phyloP scores from a whole-genome alignment of 2,329 filamentous ascomycete species.

The Dactylellina drechsleri region DNA sequence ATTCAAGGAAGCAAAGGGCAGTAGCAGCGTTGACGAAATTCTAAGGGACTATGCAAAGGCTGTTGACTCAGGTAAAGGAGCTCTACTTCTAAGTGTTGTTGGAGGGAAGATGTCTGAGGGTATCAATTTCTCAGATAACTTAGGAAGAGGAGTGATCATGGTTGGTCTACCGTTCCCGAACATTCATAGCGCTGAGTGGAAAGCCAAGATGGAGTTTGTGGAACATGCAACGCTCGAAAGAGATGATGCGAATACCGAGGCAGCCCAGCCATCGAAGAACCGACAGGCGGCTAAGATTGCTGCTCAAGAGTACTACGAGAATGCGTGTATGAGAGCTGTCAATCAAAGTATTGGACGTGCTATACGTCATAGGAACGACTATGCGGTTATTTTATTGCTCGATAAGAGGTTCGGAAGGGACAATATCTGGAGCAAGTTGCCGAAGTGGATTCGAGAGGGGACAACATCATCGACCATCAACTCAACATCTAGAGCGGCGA shows the following conservation, averaged over 20 bases:
- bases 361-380: conserved; percentile 87
- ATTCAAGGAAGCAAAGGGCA: conserved; percentile 64
- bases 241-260: conserved; percentile 57
- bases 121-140: conserved; percentile 91
- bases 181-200: conserved; percentile 88
- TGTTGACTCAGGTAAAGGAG: conserved; percentile 73
- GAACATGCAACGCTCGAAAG: conserved; percentile 69
- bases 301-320: conserved; percentile 60
- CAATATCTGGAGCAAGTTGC: conserved; percentile 80
- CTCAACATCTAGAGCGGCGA: background rate
- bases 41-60: conserved; percentile 77
- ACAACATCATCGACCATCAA: conserved; percentile 62
- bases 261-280: conserved; percentile 28
- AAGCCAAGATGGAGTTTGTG: conserved; percentile 87
- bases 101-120: conserved; percentile 96
- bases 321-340: conserved; percentile 93
- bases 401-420: conserved; percentile 81
- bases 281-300: conserved; percentile 62
- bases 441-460: conserved; percentile 85
- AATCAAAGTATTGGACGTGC: conserved; percentile 96
- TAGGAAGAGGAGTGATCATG: conserved; percentile 90
- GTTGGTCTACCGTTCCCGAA: conserved; percentile 94
- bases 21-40: conserved; percentile 71
- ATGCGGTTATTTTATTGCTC: conserved; percentile 86
- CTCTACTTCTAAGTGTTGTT: conserved; percentile 86